Evolutionary conservation across 2,329 filamentous ascomycete species (phyloP), one percentile per base, ranked within the genome.

Genomic region (Chrysoporthe deuterocubensis): DNA sequence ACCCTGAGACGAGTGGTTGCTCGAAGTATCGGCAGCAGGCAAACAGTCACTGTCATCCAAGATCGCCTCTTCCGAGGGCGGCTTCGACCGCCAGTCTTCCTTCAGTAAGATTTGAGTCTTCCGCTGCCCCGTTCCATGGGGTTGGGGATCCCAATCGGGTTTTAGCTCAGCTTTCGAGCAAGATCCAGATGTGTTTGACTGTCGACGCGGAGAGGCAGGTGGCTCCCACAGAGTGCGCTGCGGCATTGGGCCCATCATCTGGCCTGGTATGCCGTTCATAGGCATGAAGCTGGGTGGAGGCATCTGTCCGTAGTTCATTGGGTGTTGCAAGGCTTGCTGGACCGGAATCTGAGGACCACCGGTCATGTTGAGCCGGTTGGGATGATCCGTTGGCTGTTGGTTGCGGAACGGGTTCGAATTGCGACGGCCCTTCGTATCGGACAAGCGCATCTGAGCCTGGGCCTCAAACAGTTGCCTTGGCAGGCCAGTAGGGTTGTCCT

Each of bases 61-160:
- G 21, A 68, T 62, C 14, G 46, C 58, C 46, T 69, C 65, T 32
- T 70, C 66, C 3, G 68, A 61, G 6, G 58, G 52, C 11, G 68
- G 68, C 52, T 68, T 70, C 9, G 48, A 42, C 16, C 68, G 59
- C 66, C 65, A 70, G 60, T 67, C 52, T n/a, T 65, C 66, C 40
- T 66, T 54, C 34, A 6, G n/a, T 8, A 64, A n/a, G 40, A 56
- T 56, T n/a, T 56, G 11, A 4, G 18, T n/a, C 7, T 6, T 44
- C 16, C 42, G 34, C 21, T 37, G 46, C 37, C 9, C 60, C 52
- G 59, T 40, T 7, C 56, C 42, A 48, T 64, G 50, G 8, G 48
- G 48, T 34, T 54, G 56, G 9, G 46, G 37, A 46, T 43, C 58
- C 16, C 62, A 42, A 8, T 13, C 26, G n/a, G n/a, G 40, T 4